These are phyloP conservation scores for Aegilops tauschii DNA, from an alignment of 176 grass and related monocot genomes.

Conservation along the genomic window DNA sequence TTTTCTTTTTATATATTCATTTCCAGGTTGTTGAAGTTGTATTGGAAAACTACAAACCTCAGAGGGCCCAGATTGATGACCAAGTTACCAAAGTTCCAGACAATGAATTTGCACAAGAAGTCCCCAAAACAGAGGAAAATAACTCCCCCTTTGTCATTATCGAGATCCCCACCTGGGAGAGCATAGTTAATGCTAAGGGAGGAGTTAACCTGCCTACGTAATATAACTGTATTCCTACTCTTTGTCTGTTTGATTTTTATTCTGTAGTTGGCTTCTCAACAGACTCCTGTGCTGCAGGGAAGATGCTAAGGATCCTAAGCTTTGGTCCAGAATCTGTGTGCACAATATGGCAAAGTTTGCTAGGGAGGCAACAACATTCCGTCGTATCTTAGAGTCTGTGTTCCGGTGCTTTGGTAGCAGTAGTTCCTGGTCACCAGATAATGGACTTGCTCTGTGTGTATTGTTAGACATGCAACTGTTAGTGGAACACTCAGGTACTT, in stretches of 20 bases:
- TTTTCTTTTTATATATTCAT: constrained; percentile 10
- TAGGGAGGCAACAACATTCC: constrained; percentile 86
- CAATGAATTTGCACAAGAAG: constrained; percentile 56
- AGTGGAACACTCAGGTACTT: constrained; percentile 78
- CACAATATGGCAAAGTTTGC: constrained; percentile 95
- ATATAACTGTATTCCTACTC: constrained; percentile 30
- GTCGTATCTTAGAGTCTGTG: constrained; percentile 88
- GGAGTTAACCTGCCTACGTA: constrained; percentile 67
- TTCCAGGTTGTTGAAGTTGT: constrained; percentile 82
- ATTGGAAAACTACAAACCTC: constrained; percentile 75
- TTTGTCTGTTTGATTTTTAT: constrained; percentile 25
- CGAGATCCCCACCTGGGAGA: constrained; percentile 64
- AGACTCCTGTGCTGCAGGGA: constrained; percentile 60
- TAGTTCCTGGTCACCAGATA: constrained; percentile 70
- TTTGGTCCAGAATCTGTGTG: constrained; percentile 94
- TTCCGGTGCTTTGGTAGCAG: constrained; percentile 84
- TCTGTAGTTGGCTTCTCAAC: constrained; percentile 19
- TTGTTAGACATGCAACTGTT: constrained; percentile 91
- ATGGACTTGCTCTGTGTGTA: constrained; percentile 69
- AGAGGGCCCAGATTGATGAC: constrained; percentile 44
- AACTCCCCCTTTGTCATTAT: constrained; percentile 54
- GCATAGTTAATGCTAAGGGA: constrained; percentile 69
- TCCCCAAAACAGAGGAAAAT: constrained; percentile 54
- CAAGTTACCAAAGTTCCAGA: constrained; percentile 31
- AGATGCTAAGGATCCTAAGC: constrained; percentile 69